Conservation (phyloP, 1,284 basidiomycete genomes). For the Cerrena zonata region DNA sequence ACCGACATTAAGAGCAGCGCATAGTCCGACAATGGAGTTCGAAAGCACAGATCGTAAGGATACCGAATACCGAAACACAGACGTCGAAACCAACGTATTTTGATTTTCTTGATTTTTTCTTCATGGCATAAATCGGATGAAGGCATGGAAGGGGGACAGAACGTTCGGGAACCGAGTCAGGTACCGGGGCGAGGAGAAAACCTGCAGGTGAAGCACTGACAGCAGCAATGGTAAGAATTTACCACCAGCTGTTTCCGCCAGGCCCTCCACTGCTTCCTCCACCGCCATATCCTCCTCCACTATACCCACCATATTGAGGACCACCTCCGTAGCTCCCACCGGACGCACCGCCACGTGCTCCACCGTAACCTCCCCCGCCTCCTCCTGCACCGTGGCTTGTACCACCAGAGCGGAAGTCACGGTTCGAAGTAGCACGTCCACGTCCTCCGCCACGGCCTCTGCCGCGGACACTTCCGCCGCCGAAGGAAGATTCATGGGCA, state of each 20-base stretch:
- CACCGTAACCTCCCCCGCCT: slow-evolving; percentile 30
- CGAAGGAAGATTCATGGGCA: slow-evolving; percentile 76
- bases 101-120: neutral
- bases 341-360: slow-evolving; percentile 36
- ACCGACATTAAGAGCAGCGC: slow-evolving; percentile 53
- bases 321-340: slow-evolving; percentile 31
- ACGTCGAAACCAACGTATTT: neutral
- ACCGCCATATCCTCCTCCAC: slow-evolving; percentile 38
- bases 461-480: slow-evolving; percentile 46
- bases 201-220: neutral
- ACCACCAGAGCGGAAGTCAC: slow-evolving; percentile 43
- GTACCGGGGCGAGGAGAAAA: slow-evolving; percentile 4
- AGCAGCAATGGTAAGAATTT: slow-evolving; percentile 15
- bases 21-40: slow-evolving; percentile 25
- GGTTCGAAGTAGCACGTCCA: slow-evolving; percentile 40
- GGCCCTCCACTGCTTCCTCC: slow-evolving; percentile 22
- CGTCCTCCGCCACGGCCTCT: slow-evolving; percentile 56
- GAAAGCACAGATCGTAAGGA: slow-evolving; percentile 19
- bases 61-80: neutral
- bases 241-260: slow-evolving; percentile 40
- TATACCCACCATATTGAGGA: slow-evolving; percentile 23
- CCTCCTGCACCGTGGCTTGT: slow-evolving; percentile 38
- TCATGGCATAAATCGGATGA: neutral
- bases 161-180: neutral
- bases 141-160: neutral